These are phyloP conservation scores for Mycena floridula DNA, from an alignment of 768 basidiomycete species.

Conservation along the genomic window DNA sequence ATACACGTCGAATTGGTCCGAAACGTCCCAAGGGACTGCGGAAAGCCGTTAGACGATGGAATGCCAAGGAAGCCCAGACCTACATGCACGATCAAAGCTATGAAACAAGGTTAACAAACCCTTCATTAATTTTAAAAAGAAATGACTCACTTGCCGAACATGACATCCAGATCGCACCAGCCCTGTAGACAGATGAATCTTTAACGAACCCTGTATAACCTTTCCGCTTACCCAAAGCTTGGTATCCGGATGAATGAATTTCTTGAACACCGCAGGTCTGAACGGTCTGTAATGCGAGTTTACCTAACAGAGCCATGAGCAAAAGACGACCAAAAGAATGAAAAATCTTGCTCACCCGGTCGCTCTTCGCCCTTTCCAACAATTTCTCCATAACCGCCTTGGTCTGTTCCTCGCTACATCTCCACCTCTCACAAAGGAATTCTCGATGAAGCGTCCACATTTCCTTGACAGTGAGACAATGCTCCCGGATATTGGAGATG, in stretches of 20 bases:
- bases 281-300: slow-evolving; percentile 6
- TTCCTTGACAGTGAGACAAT: slow-evolving; percentile 1
- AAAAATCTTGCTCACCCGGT: no score
- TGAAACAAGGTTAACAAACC: neutral
- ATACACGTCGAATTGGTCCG: slow-evolving; percentile 2
- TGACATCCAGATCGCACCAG: slow-evolving; percentile 8
- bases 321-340: no score
- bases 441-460: neutral
- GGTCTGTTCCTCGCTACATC: slow-evolving; percentile 1
- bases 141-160: slow-evolving; percentile 4
- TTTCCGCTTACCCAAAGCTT: slow-evolving; percentile 1
- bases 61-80: neutral
- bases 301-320: neutral
- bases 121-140: neutral
- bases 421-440: slow-evolving; percentile 5
- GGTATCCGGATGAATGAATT: slow-evolving; percentile 6
- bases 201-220: neutral
- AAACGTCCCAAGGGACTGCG: slow-evolving; percentile 6
- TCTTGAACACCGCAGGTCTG: slow-evolving; percentile 3
- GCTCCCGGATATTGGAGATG: neutral
- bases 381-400: slow-evolving; percentile 1
- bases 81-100: neutral
- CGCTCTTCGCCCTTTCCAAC: neutral
- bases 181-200: neutral
- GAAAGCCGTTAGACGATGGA: neutral